Evolutionary conservation across 2,329 filamentous ascomycete genomes (phyloP), one percentile per base, ranked within the genome.

Genomic region (Helotiales sp.): DNA sequence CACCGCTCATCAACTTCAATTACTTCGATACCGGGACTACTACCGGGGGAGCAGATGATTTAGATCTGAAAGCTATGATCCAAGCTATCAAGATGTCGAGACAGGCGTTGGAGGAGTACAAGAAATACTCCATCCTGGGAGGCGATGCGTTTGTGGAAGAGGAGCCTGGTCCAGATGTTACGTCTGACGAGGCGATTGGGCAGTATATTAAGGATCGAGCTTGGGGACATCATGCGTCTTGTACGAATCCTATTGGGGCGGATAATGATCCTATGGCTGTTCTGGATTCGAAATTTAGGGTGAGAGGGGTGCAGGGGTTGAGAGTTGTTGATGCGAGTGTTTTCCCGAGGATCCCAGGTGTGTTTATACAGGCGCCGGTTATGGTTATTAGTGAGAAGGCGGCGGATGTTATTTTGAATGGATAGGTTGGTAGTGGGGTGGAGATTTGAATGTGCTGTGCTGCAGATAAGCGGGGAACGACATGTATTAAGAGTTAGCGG

Each of bases 371-470:
- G 43, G 45, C 61, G 0, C 81, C 85, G 0, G 82, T 82, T 0
- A 87, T 86, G 70, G 86, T 89, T 76, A 79, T 86, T 5, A 82
- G 81, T 1, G 87, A 90, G 79, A 90, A 89, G 80, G 87, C 87
- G 0, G 84, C 85, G 1, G 86, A 88, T 75, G 83, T 82, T 6
- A 88, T 89, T 26, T 26, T 61, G 45, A 50, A 61, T 30, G 45
- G 59, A 24, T 59, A 43, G 55, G 10, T 13, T 30, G 22, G 37
- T 7, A 5, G 22, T 13, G 4, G 13, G 26, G 30, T 2, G 5
- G 30, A 10, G 5, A 20, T 11, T 3, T 49, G 45, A 6, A 26
- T 43, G 11, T 17, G 37, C 37, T 43, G 15, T 43, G 37, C 34
- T 6, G 10, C 17, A 13, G n/a, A 43, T 17, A 17, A 43, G 37